phyloP scores from a whole-genome alignment of 2,329 filamentous ascomycete species.

The Sphaerostilbella broomeana region DNA sequence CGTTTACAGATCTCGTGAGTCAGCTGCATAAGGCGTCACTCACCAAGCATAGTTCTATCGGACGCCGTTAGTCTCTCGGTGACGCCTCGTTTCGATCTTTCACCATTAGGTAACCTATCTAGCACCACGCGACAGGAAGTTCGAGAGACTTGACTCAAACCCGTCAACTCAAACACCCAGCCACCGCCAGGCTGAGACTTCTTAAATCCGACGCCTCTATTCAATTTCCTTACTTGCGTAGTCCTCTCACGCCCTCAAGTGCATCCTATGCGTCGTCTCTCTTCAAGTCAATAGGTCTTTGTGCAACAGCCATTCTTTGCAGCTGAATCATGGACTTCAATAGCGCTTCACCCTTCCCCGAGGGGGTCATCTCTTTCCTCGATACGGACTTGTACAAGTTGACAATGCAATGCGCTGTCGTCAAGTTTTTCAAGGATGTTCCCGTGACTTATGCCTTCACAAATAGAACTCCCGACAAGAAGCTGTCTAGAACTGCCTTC shows the following conservation, averaged over 20 bases:
- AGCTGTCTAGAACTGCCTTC: constrained; percentile 75
- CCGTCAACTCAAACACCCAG: no score
- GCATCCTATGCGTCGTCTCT: neutral
- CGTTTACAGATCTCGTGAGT: neutral
- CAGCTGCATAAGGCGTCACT: no score
- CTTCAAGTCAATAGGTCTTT: neutral
- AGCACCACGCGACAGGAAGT: no score
- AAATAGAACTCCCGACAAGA: constrained; percentile 91
- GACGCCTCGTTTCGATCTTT: no score
- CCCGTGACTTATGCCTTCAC: constrained; percentile 90
- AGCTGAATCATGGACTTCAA: constrained; percentile 53
- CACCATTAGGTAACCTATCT: no score
- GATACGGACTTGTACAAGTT: constrained; percentile 89
- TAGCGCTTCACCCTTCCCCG: constrained; percentile 59
- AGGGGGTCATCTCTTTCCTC: constrained; percentile 74
- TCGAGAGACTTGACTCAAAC: no score
- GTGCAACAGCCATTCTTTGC: neutral
- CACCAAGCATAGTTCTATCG: no score
- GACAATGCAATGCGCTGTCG: constrained; percentile 96
- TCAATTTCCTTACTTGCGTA: neutral
- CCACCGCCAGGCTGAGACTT: no score
- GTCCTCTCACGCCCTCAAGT: no score
- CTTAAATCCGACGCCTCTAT: neutral
- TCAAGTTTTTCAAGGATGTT: constrained; percentile 81
- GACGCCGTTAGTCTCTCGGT: neutral